phyloP scores from a whole-genome alignment of 148 eudicot species.

The Bassia scoparia region DNA sequence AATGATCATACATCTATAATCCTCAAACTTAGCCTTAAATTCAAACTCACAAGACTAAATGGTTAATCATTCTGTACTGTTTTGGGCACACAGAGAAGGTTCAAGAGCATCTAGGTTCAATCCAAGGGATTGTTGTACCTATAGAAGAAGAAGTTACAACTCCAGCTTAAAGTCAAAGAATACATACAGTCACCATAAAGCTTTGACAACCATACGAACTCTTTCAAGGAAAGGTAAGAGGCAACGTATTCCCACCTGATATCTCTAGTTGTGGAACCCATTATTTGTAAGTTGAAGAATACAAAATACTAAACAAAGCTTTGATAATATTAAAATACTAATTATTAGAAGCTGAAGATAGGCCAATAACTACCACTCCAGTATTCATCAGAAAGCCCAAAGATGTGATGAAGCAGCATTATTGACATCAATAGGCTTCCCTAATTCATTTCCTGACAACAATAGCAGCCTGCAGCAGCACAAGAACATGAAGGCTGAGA shows the following conservation, averaged over 20 bases:
- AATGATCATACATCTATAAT: neutral
- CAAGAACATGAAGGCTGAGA: conserved; percentile 15
- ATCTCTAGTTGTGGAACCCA: conserved; percentile 72
- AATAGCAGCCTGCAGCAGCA: conserved; percentile 73
- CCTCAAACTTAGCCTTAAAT: neutral
- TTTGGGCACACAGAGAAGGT: conserved; percentile 76
- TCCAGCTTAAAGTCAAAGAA: neutral
- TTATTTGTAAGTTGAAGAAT: conserved; percentile 14
- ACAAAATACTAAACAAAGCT: neutral
- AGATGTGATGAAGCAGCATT: conserved; percentile 91
- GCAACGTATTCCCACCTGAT: conserved; percentile 99
- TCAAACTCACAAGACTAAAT: too few relatives aligned
- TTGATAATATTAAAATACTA: neutral
- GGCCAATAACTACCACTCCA: conserved; percentile 73
- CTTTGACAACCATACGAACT: conserved; percentile 55
- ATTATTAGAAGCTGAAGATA: neutral
- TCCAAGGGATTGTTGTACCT: conserved; percentile 98
- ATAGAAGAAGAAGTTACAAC: neutral
- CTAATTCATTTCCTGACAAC: conserved; percentile 95
- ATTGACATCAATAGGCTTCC: conserved; percentile 69
- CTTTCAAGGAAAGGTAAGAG: conserved; percentile 96
- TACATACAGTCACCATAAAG: neutral
- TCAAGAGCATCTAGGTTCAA: conserved; percentile 90
- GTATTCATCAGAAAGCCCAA: conserved; percentile 95
- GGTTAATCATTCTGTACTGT: conserved; percentile 44